A percentile compares a stretch with the other conserved stretches of the same genome.
These are phyloP conservation scores for Nicotiana paniculata DNA, from an alignment of 257 asterid genomes.

Conservation along the genomic window DNA sequence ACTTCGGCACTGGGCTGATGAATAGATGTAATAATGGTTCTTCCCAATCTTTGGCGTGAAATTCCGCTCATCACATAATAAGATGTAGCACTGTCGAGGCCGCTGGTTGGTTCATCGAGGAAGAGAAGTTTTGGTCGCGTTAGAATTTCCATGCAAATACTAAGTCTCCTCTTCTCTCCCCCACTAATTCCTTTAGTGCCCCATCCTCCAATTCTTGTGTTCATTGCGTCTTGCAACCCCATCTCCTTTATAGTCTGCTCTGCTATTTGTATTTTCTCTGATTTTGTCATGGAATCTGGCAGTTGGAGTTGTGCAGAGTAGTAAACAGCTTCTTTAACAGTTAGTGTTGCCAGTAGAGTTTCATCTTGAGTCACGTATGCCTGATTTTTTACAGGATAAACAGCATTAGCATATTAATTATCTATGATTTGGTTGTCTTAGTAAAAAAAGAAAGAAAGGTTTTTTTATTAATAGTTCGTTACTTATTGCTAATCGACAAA, in stretches of 20 bases:
- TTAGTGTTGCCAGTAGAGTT: constrained; percentile 14
- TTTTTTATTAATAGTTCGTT: no score
- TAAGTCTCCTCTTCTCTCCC: constrained; percentile 23
- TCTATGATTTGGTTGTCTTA: no score
- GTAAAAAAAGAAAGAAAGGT: no score
- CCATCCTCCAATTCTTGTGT: constrained; percentile 23
- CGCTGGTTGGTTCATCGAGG: constrained; percentile 29
- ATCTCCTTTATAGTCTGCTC: constrained; percentile 14
- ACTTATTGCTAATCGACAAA: no score
- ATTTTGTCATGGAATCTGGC: constrained; percentile 10
- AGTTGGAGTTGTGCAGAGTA: constrained; percentile 26
- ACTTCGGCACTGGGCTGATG: constrained; percentile 28
- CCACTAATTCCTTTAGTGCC: constrained; percentile 19
- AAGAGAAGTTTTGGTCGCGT: constrained; percentile 19
- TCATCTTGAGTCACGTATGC: constrained; percentile 27
- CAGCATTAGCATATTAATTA: no score
- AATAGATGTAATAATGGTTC: constrained; percentile 14
- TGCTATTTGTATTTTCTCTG: constrained; percentile 21
- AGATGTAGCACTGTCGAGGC: constrained; percentile 26
- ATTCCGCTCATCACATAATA: constrained; percentile 23
- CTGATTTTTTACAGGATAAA: neutral
- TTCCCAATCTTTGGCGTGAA: neutral
- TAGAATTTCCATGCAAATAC: constrained; percentile 20
- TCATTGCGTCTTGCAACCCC: constrained; percentile 19
- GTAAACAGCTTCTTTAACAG: constrained; percentile 19